Conservation (phyloP, 2,329 filamentous ascomycete species). For the Ascocoryne sarcoides region DNA sequence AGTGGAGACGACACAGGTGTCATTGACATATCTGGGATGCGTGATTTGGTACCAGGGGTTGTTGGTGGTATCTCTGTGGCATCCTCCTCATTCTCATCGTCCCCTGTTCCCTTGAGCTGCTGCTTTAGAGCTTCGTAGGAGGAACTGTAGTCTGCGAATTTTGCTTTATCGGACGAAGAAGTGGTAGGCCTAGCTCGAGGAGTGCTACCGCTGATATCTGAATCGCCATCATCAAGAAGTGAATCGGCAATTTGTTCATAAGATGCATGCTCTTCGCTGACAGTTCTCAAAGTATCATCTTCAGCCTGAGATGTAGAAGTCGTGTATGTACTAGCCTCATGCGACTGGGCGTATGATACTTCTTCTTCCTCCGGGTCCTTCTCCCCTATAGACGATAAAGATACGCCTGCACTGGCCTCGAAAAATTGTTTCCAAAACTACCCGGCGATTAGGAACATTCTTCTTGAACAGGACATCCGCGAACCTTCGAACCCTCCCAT, state of each 20-base stretch:
- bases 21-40: conserved; percentile 54
- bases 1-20: conserved; percentile 52
- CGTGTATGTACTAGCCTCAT: conserved; percentile 25
- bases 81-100: conserved; percentile 33
- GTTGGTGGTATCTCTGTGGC: conserved; percentile 31
- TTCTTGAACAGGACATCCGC: conserved; percentile 3
- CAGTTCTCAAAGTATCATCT: conserved; percentile 22
- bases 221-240: conserved; percentile 51
- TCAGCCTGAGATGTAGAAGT: conserved; percentile 32
- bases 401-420: conserved; percentile 95
- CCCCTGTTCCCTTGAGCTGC: conserved; percentile 45
- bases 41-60: conserved; percentile 32
- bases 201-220: conserved; percentile 58
- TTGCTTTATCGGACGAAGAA: conserved; percentile 31
- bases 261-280: conserved; percentile 22
- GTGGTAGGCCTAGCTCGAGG: conserved; percentile 48
- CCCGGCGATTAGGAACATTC: conserved; percentile 13
- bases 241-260: conserved; percentile 48
- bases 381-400: conserved; percentile 89
- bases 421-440: conserved; percentile 99
- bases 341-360: conserved; percentile 31
- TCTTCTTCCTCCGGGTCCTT: conserved; percentile 50
- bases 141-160: conserved; percentile 60
- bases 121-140: conserved; percentile 68
- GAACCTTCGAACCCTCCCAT: conserved; percentile 92